A percentile compares a stretch with the other conserved stretches of the same genome.
These are phyloP conservation scores for Fusarium sp. DNA, from an alignment of 2,329 filamentous ascomycete genomes.

Conservation along the genomic window DNA sequence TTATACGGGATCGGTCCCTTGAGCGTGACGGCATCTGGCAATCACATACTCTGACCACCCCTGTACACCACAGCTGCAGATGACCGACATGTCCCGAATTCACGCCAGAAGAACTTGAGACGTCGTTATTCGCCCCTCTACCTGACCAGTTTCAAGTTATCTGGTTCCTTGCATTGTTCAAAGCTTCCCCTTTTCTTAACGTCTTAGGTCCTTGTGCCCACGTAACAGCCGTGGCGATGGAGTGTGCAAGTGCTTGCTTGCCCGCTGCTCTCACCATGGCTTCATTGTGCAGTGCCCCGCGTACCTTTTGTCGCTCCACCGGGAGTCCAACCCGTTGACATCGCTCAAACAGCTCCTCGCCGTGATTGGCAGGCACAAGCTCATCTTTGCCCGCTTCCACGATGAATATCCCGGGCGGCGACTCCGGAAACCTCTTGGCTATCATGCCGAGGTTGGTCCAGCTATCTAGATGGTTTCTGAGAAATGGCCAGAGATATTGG, in stretches of 20 bases:
- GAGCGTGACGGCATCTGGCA: slow-evolving; percentile 43
- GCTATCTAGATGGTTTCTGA: slow-evolving; percentile 72
- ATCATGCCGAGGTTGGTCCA: slow-evolving; percentile 62
- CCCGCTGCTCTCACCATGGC: slow-evolving; percentile 57
- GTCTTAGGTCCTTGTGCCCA: slow-evolving; percentile 21
- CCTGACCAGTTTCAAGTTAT: slow-evolving; percentile 23
- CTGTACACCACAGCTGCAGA: slow-evolving; percentile 30
- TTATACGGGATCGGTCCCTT: slow-evolving; percentile 20
- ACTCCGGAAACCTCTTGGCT: slow-evolving; percentile 40
- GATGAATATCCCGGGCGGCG: slow-evolving; percentile 58
- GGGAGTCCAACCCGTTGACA: slow-evolving; percentile 61
- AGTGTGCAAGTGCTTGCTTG: slow-evolving; percentile 44
- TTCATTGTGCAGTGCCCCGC: slow-evolving; percentile 67
- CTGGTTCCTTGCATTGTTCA: slow-evolving; percentile 5
- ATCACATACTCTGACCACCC: slow-evolving; percentile 35
- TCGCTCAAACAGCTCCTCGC: slow-evolving; percentile 56
- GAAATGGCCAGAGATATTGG: slow-evolving; percentile 77
- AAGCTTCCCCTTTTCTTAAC: slow-evolving; percentile 4
- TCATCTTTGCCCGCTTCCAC: slow-evolving; percentile 69
- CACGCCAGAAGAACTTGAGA: slow-evolving; percentile 37
- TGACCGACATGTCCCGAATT: slow-evolving; percentile 45
- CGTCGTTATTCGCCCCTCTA: slow-evolving; percentile 19
- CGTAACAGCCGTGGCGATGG: slow-evolving; percentile 42
- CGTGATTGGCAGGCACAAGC: slow-evolving; percentile 65
- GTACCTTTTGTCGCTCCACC: slow-evolving; percentile 58